Evolutionary conservation across 1,284 basidiomycete genomes (phyloP).

Genomic region (Ustilago shanxiensis): DNA sequence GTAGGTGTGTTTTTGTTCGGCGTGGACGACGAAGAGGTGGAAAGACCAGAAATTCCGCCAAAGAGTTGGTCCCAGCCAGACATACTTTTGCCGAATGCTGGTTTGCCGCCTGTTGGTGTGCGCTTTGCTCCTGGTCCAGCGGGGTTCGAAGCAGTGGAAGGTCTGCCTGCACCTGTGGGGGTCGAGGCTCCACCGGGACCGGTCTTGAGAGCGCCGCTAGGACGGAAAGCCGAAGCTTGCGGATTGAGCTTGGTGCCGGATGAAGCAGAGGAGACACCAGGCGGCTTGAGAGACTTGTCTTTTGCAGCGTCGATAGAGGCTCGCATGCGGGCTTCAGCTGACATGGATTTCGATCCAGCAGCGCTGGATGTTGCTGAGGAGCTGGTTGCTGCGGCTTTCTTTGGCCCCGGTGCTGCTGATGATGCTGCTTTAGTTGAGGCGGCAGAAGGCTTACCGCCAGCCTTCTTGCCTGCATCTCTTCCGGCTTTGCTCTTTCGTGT

Average conservation of each 20-base stretch:
- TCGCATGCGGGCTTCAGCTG: conserved; percentile 38
- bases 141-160: neutral
- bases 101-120: conserved; percentile 23
- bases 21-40: conserved; percentile 14
- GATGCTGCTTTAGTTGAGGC: conserved; percentile 9
- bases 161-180: conserved; percentile 15
- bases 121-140: conserved; percentile 15
- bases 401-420: neutral
- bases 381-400: conserved; percentile 9
- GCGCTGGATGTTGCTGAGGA: conserved; percentile 3
- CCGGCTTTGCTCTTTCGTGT: conserved; percentile 6
- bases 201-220: conserved; percentile 12
- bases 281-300: conserved; percentile 33
- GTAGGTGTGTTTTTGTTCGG: conserved; percentile 16
- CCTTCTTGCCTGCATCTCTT: conserved; percentile 6
- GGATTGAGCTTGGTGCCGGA: conserved; percentile 40
- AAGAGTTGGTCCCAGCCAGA: conserved; percentile 53
- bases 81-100: conserved; percentile 51
- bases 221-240: conserved; percentile 37
- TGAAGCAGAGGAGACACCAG: conserved; percentile 1
- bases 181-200: conserved; percentile 21
- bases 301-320: conserved; percentile 48
- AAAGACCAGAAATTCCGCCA: conserved; percentile 31
- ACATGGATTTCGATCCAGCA: conserved; percentile 28
- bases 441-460: conserved; percentile 2